Evolutionary conservation across 305 asterid genomes (phyloP), one percentile per base, ranked within the genome.

Genomic region (Rubia balearica): DNA sequence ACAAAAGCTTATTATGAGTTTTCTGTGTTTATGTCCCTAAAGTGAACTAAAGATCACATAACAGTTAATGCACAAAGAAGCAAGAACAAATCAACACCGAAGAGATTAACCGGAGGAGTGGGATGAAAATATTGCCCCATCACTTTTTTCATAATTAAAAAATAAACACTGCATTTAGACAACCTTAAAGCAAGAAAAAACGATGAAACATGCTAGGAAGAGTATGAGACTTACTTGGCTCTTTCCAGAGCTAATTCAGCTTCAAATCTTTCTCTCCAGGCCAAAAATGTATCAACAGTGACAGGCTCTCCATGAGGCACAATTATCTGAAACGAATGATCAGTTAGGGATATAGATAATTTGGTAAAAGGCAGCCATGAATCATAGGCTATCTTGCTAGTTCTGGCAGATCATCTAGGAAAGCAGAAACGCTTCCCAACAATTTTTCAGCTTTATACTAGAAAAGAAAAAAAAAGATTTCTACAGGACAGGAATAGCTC

Each of bases 251-350:
- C 97, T 83, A 91, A 80, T 82, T 95, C 99, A 30, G 98, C 99
- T 85, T 95, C 98, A 81, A 75, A 91, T 86, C 90, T 91, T 75
- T 91, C 99, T 73, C 97, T 87, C 99, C 98, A 95, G 42, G 96
- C 98, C 91, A 85, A 79, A 85, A 95, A 95, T 48, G 97, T 85
- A 6, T 95, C 98, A 21, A 92, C 84, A 6, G 99, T 95, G 64
- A 95, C 99, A 14, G 97, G 89, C 84, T 95, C 99, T 84, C 98
- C 99, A 68, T 95, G 99, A 27, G 99, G 98, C 69, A 91, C 77
- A 78, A 95, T 83, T 76, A 95, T 76, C 99, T 94, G 88, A 63
- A 63, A 85, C 75, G 72, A 42, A 78, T 74, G 62, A 71, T 61
- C 66, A 24, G 27, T 53, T n/a, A 53, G 56, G 7, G 21, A 40